A percentile compares a stretch with the other conserved stretches of the same genome.
phyloP scores from a whole-genome alignment of 306 rosid species.

The Boehmeria nivea region DNA sequence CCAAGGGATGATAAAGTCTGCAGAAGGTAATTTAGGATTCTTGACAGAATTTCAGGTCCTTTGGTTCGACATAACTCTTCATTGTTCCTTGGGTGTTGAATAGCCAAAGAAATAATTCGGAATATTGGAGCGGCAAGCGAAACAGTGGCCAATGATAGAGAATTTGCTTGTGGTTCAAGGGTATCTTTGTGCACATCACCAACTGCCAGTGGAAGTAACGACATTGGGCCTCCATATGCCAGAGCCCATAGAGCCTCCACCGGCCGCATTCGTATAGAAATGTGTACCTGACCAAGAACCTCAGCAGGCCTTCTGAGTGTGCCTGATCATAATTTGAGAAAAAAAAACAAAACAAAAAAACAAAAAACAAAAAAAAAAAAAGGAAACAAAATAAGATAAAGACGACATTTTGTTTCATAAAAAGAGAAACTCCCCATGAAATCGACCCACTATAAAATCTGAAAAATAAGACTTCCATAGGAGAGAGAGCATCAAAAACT shows the following conservation, averaged over 20 bases:
- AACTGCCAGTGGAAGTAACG: constrained; percentile 88
- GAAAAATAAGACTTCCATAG: background rate
- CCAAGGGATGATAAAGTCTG: constrained; percentile 67
- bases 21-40: constrained; percentile 81
- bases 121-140: constrained; percentile 80
- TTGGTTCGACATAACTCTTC: constrained; percentile 71
- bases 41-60: constrained; percentile 98
- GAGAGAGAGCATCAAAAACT: background rate
- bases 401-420: constrained; percentile 8
- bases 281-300: constrained; percentile 97
- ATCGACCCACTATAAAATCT: background rate
- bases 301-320: constrained; percentile 88
- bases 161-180: constrained; percentile 60
- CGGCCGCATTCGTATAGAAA: constrained; percentile 79
- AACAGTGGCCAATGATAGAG: constrained; percentile 67
- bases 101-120: constrained; percentile 69
- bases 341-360: background rate
- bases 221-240: constrained; percentile 90
- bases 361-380: background rate
- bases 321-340: constrained; percentile 49
- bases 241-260: constrained; percentile 91
- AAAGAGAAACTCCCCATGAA: constrained; percentile 1
- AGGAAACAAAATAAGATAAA: constrained; percentile 15
- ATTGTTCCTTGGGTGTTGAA: constrained; percentile 74
- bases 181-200: constrained; percentile 58